Conservation (phyloP, 2,329 filamentous ascomycete species). For the Tympanopsis confertula region DNA sequence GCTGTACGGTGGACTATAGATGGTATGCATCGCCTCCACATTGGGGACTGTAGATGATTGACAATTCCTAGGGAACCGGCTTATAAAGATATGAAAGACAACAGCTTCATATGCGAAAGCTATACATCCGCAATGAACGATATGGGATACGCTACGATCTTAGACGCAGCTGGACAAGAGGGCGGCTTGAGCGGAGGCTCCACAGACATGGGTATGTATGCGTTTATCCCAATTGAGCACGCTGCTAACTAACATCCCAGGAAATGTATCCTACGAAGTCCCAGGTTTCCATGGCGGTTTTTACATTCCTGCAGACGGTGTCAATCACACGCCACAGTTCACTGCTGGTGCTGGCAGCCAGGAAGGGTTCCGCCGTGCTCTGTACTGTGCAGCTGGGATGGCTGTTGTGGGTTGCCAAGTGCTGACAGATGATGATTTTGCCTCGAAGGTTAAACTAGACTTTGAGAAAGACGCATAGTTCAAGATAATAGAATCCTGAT, state of each 20-base stretch:
- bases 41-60: constrained; percentile 7
- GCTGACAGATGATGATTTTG: too few relatives aligned
- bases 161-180: constrained; percentile 26
- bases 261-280: constrained; percentile 33
- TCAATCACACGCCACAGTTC: constrained; percentile 28
- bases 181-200: constrained; percentile 11
- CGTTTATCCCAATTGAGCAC: not conserved
- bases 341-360: constrained; percentile 22
- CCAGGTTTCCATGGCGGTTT: constrained; percentile 37
- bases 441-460: too few relatives aligned
- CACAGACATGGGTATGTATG: constrained; percentile 14
- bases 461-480: too few relatives aligned
- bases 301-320: constrained; percentile 24
- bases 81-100: constrained; percentile 13
- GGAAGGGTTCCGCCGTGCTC: not conserved
- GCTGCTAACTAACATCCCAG: constrained; percentile 29
- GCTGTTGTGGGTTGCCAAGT: too few relatives aligned
- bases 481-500: too few relatives aligned
- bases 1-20: constrained; percentile 10
- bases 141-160: constrained; percentile 5
- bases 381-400: constrained; percentile 15
- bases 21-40: constrained; percentile 5
- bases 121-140: constrained; percentile 14
- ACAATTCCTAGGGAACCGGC: too few relatives aligned
- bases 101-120: constrained; percentile 14